Percentiles rank a stretch among this genome's conserved stretches.
These are phyloP conservation scores for Alloteropsis angusta DNA, from an alignment of 202 grass and related monocot genomes.

Conservation along the genomic window DNA sequence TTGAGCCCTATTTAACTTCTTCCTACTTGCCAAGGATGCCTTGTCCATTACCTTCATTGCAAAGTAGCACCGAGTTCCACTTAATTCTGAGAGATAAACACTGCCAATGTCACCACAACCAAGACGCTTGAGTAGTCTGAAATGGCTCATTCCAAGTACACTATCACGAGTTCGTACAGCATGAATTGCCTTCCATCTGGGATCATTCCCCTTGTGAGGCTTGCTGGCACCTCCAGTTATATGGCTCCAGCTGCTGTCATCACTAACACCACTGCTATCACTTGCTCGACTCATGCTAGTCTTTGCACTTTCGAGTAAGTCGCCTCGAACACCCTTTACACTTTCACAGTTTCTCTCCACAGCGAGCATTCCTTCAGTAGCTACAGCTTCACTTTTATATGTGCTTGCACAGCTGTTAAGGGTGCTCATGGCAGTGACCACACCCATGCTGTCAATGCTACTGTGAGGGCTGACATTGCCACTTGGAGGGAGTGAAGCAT, in stretches of 20 bases:
- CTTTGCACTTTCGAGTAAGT: constrained; percentile 75
- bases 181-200: constrained; percentile 80
- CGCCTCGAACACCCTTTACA: constrained; percentile 38
- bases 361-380: constrained; percentile 28
- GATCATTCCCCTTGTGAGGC: constrained; percentile 95
- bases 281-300: constrained; percentile 91
- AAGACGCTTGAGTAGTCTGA: constrained; percentile 77
- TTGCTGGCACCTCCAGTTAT: constrained; percentile 72
- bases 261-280: constrained; percentile 81
- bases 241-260: constrained; percentile 90
- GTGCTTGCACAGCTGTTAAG: constrained; percentile 19
- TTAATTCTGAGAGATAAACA: constrained; percentile 89
- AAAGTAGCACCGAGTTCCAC: constrained; percentile 81
- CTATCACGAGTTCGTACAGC: constrained; percentile 67
- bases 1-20: constrained; percentile 84
- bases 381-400: constrained; percentile 48
- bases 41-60: constrained; percentile 98
- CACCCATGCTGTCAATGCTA: constrained; percentile 81
- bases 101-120: constrained; percentile 92
- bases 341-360: constrained; percentile 49
- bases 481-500: constrained; percentile 80
- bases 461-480: constrained; percentile 97
- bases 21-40: constrained; percentile 69
- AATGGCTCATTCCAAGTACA: constrained; percentile 85
- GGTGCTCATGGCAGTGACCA: constrained; percentile 51